Percentiles rank a stretch among this genome's conserved stretches.
Evolutionary conservation across 768 basidiomycete species (phyloP).

Genomic region (Hericium rajendrae): DNA sequence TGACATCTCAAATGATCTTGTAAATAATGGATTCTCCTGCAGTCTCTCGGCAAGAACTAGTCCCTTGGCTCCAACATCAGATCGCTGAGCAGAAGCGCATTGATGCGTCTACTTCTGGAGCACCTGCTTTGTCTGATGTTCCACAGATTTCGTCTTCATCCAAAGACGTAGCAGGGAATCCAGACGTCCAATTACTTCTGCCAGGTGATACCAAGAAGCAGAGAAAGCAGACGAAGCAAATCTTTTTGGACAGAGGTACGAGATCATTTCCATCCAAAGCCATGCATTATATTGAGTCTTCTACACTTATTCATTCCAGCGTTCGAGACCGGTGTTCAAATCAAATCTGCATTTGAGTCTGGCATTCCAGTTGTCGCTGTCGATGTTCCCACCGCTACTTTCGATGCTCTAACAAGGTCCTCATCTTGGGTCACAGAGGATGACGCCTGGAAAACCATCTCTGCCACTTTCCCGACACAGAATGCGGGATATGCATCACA

Average conservation of each 20-base stretch:
- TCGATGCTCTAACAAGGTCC: constrained; percentile 51
- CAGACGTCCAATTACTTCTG: constrained; percentile 55
- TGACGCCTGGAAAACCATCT: constrained; percentile 58
- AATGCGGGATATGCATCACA: constrained; percentile 56
- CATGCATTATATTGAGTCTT: neutral
- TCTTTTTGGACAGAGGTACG: constrained; percentile 60
- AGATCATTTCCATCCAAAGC: neutral
- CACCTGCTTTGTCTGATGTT: constrained; percentile 32
- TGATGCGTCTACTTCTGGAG: constrained; percentile 57
- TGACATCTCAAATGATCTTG: neutral
- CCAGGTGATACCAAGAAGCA: constrained; percentile 67
- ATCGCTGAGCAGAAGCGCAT: constrained; percentile 73
- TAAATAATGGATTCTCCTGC: constrained; percentile 14
- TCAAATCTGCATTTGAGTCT: constrained; percentile 49
- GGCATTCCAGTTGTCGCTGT: constrained; percentile 64
- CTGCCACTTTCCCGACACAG: constrained; percentile 43
- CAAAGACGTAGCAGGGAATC: constrained; percentile 23
- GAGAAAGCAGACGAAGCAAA: constrained; percentile 59
- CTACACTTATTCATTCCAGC: constrained; percentile 30
- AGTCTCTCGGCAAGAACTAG: constrained; percentile 61
- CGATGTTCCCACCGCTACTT: constrained; percentile 51
- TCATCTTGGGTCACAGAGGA: constrained; percentile 66
- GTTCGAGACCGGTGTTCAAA: constrained; percentile 47
- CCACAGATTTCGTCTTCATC: constrained; percentile 23
- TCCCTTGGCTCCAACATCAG: constrained; percentile 65